Conservation (phyloP, 805 yeast genomes). For the Pichia exigua region DNA sequence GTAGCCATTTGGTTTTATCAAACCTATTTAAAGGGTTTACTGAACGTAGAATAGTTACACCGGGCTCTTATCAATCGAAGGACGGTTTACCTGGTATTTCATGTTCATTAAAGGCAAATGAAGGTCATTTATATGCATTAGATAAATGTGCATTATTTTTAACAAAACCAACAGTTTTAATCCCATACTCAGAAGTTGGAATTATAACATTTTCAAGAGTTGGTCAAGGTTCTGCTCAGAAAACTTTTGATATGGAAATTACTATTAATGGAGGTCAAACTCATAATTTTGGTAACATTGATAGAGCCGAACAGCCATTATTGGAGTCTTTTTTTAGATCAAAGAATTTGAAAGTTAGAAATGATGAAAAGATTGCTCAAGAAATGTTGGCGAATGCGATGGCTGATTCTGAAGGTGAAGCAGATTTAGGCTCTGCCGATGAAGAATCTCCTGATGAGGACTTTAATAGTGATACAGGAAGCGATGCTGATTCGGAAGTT, state of each 20-base stretch:
- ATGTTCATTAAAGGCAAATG: conserved; percentile 90
- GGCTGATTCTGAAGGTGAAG: conserved; percentile 49
- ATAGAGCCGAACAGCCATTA: conserved; percentile 78
- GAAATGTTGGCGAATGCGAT: conserved; percentile 71
- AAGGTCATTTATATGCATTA: conserved; percentile 88
- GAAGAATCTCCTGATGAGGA: conserved; percentile 85
- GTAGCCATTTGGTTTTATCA: conserved; percentile 78
- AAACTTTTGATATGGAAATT: conserved; percentile 90
- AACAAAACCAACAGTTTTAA: conserved; percentile 88
- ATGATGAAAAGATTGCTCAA: conserved; percentile 85
- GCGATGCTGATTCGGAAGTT: conserved; percentile 38
- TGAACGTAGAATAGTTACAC: conserved; percentile 75
- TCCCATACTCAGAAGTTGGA: conserved; percentile 77
- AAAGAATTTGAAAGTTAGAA: conserved; percentile 73
- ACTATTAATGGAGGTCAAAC: conserved; percentile 58
- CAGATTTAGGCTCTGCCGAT: conserved; percentile 67
- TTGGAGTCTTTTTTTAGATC: conserved; percentile 70
- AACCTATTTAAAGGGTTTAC: conserved; percentile 87
- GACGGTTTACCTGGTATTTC: conserved; percentile 79
- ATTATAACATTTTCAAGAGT: conserved; percentile 81
- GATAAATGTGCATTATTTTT: conserved; percentile 87
- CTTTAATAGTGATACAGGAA: conserved; percentile 42
- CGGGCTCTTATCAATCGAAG: conserved; percentile 72
- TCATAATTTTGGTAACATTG: conserved; percentile 82
- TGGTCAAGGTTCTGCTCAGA: conserved; percentile 70